These are phyloP conservation scores for Microcyclosporella mali DNA, from an alignment of 2,329 filamentous ascomycete species.

Conservation along the genomic window DNA sequence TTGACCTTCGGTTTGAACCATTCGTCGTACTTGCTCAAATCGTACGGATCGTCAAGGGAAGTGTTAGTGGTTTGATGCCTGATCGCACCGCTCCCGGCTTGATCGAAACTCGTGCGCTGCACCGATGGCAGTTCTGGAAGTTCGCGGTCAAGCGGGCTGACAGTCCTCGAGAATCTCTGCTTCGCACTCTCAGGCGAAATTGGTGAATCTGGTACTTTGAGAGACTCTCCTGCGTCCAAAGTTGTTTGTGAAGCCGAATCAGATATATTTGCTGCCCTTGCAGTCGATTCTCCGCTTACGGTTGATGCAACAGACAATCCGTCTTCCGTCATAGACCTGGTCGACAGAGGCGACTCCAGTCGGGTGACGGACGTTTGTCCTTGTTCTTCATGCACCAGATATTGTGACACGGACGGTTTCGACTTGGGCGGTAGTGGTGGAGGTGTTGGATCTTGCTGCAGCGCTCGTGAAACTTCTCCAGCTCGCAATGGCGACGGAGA, in stretches of 20 bases:
- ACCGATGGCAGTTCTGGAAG: conserved; percentile 1
- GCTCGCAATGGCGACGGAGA: conserved; percentile 1
- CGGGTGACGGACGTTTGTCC: conserved; percentile 23
- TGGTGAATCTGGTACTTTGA: not conserved
- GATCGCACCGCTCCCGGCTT: no score
- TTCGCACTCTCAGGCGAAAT: not conserved
- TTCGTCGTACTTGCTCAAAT: conserved; percentile 41
- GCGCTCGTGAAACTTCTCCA: no score
- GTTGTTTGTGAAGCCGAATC: conserved; percentile 3
- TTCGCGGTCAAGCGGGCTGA: conserved; percentile 1
- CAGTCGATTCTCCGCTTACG: not conserved
- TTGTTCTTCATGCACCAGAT: conserved; percentile 25
- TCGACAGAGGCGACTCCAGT: conserved; percentile 13
- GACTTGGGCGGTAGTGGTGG: conserved; percentile 5
- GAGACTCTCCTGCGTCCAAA: not conserved
- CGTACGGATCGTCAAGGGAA: conserved; percentile 38
- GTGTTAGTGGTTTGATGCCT: not conserved
- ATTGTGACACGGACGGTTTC: conserved; percentile 28
- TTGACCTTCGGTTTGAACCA: conserved; percentile 72
- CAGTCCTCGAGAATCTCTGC: not conserved
- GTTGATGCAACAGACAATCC: not conserved
- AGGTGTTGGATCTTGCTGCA: not conserved
- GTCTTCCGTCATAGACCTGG: not conserved
- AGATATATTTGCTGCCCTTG: not conserved
- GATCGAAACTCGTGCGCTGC: no score